A percentile compares a stretch with the other conserved stretches of the same genome.
These are phyloP conservation scores for Epithele typhae DNA, from an alignment of 768 basidiomycete genomes.

Conservation along the genomic window DNA sequence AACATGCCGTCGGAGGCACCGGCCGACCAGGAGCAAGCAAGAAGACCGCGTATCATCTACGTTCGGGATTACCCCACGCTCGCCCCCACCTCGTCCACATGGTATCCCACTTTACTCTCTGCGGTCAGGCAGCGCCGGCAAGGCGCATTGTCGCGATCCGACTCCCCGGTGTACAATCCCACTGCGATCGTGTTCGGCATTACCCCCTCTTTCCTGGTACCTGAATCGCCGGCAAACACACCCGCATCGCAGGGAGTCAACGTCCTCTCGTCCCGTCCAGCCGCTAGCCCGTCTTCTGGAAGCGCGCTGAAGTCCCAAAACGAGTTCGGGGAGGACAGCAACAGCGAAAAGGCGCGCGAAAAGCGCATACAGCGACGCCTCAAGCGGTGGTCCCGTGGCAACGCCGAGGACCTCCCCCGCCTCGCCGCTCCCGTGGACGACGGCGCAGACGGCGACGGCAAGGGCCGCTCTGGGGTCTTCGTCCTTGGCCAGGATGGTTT, in stretches of 20 bases:
- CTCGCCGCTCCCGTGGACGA: constrained; percentile 37
- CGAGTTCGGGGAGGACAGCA: constrained; percentile 66
- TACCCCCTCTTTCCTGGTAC: constrained; percentile 67
- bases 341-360: constrained; percentile 65
- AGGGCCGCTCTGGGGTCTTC: constrained; percentile 33
- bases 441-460: constrained; percentile 26
- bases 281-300: constrained; percentile 28
- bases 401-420: constrained; percentile 57
- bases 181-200: constrained; percentile 87
- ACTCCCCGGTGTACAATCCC: constrained; percentile 61
- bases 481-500: constrained; percentile 41
- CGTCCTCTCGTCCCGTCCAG: constrained; percentile 35
- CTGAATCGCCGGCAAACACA: constrained; percentile 27
- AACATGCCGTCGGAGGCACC: constrained; percentile 41
- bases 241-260: constrained; percentile 32
- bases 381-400: constrained; percentile 68
- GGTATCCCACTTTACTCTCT: constrained; percentile 78
- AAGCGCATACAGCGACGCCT: constrained; percentile 67
- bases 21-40: constrained; percentile 22
- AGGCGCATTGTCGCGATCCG: constrained; percentile 54
- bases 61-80: constrained; percentile 80
- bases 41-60: constrained; percentile 72
- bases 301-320: constrained; percentile 34
- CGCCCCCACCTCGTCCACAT: constrained; percentile 61
- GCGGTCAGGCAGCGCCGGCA: constrained; percentile 76